These are phyloP conservation scores for Ganoderma leucocontextum DNA, from an alignment of 1,284 basidiomycete species.

Conservation along the genomic window DNA sequence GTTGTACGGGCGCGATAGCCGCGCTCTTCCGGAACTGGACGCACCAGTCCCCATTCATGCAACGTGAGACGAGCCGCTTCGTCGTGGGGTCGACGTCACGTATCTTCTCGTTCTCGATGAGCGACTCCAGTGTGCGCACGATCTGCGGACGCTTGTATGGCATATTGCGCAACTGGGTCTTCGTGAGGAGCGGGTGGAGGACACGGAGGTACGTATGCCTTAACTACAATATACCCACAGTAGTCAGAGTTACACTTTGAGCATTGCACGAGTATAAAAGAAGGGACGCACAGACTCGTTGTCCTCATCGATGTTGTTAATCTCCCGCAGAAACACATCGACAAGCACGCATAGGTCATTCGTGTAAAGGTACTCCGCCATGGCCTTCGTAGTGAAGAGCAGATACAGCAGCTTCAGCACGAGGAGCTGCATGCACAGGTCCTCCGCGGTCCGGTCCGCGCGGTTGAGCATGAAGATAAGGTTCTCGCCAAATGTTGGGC, in stretches of 20 bases:
- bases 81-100: conserved; percentile 89
- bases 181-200: conserved; percentile 92
- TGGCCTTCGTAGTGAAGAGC: conserved; percentile 93
- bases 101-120: conserved; percentile 79
- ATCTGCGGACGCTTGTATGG: conserved; percentile 96
- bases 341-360: conserved; percentile 97
- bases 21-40: conserved; percentile 60
- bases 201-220: conserved; percentile 98
- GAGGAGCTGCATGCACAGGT: conserved; percentile 93
- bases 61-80: conserved; percentile 90
- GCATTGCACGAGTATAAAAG: background rate
- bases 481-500: conserved; percentile 97
- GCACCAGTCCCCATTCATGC: conserved; percentile 90
- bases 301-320: conserved; percentile 92
- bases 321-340: conserved; percentile 94
- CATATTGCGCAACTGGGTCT: conserved; percentile 87
- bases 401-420: conserved; percentile 96
- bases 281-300: conserved; percentile 81
- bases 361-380: conserved; percentile 97
- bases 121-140: conserved; percentile 81
- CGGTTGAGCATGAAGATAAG: conserved; percentile 99
- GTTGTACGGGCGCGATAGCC: conserved; percentile 33
- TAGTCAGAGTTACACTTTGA: background rate
- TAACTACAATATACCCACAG: conserved; percentile 58
- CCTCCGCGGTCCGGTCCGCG: conserved; percentile 86